Conservation (phyloP, 495 filamentous ascomycete genomes). For the Penicillium goetzii region DNA sequence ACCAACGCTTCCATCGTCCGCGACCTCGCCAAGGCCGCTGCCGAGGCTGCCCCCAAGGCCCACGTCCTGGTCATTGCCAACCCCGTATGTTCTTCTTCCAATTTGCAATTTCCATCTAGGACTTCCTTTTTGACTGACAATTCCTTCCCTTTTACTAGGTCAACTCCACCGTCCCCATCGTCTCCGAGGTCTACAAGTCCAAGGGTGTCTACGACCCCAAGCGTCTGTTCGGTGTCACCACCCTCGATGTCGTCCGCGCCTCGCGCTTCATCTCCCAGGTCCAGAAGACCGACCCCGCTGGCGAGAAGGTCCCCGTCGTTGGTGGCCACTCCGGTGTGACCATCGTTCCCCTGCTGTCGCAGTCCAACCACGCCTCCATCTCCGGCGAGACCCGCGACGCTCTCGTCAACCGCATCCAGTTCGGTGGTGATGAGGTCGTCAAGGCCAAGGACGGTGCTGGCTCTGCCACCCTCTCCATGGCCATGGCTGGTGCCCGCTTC, state of each 20-base stretch:
- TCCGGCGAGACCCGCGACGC: slow-evolving; percentile 70
- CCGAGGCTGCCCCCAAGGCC: slow-evolving; percentile 85
- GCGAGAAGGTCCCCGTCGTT: slow-evolving; percentile 92
- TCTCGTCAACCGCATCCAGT: slow-evolving; percentile 94
- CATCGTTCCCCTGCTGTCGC: slow-evolving; percentile 95
- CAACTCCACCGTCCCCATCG: slow-evolving; percentile 98
- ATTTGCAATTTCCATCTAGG: neutral
- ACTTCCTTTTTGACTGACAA: neutral
- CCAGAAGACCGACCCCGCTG: slow-evolving; percentile 84
- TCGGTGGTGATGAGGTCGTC: slow-evolving; percentile 99
- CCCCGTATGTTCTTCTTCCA: slow-evolving; percentile 60
- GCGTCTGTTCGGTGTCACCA: slow-evolving; percentile 98
- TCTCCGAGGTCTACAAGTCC: slow-evolving; percentile 93
- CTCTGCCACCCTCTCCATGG: slow-evolving; percentile 98
- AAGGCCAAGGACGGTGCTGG: slow-evolving; percentile 98
- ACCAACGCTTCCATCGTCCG: slow-evolving; percentile 99
- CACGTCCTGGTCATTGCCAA: slow-evolving; percentile 98
- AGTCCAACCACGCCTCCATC: slow-evolving; percentile 85
- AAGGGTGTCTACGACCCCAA: slow-evolving; percentile 96
- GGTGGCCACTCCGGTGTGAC: slow-evolving; percentile 98
- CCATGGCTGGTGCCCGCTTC: slow-evolving; percentile 97
- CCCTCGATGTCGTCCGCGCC: slow-evolving; percentile 97
- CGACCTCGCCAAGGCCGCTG: slow-evolving; percentile 94
- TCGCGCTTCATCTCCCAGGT: slow-evolving; percentile 94
- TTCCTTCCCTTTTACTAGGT: slow-evolving; percentile 47